Evolutionary conservation across 2,329 filamentous ascomycete genomes (phyloP).

Genomic region (Neodidymelliopsis sp.): DNA sequence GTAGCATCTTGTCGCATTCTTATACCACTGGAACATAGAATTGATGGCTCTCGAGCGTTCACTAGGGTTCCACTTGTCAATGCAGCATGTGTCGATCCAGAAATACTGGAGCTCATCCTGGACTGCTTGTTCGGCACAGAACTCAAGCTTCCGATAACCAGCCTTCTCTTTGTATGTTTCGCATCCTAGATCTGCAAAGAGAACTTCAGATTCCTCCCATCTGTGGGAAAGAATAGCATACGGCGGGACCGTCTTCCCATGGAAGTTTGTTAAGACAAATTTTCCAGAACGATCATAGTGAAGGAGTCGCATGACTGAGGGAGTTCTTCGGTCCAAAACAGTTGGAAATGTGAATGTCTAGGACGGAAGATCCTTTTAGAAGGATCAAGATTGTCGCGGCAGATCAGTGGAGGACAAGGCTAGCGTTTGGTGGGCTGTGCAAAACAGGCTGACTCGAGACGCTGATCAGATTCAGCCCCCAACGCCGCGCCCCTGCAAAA

Average conservation of each 20-base stretch:
- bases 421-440: no score
- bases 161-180: constrained; percentile 11
- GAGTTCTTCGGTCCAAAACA: not conserved
- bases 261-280: constrained; percentile 15
- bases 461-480: no score
- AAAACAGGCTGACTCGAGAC: no score
- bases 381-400: no score
- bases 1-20: constrained; percentile 27
- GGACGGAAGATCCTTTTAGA: no score
- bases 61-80: constrained; percentile 15
- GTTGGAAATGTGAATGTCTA: not conserved
- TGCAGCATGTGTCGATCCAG: constrained; percentile 25
- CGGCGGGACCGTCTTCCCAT: constrained; percentile 14
- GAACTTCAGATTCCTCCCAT: constrained; percentile 37
- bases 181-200: constrained; percentile 28
- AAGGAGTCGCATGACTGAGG: not conserved
- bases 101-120: constrained; percentile 18
- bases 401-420: no score
- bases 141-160: constrained; percentile 13
- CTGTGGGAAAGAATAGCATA: constrained; percentile 44
- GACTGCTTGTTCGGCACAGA: constrained; percentile 22
- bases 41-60: constrained; percentile 27
- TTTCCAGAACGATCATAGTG: not conserved
- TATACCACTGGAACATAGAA: constrained; percentile 28
- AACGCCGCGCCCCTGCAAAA: no score